Percentiles rank a stretch among this genome's conserved stretches.
Evolutionary conservation across 768 basidiomycete species (phyloP).

Genomic region (Russula vinacea): DNA sequence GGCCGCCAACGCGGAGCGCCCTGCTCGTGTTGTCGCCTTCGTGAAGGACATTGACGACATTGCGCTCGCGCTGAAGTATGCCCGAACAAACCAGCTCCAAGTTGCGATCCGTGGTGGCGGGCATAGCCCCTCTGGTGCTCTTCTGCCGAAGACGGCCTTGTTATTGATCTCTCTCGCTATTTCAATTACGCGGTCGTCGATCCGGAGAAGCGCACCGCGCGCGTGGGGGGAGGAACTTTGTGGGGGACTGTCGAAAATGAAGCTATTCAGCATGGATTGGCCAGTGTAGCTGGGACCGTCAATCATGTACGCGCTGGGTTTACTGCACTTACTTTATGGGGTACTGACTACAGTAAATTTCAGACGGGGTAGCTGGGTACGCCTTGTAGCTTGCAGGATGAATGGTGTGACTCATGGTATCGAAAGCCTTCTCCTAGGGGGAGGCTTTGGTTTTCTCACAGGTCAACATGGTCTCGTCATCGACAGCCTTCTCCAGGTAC

Average conservation of each 20-base stretch:
- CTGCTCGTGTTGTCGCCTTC: constrained; percentile 44
- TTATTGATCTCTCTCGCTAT: constrained; percentile 49
- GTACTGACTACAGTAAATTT: not conserved
- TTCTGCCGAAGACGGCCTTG: constrained; percentile 46
- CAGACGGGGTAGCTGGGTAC: constrained; percentile 54
- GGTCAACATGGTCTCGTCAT: constrained; percentile 43
- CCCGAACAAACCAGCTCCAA: constrained; percentile 38
- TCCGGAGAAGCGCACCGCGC: constrained; percentile 39
- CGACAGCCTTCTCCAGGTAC: constrained; percentile 45
- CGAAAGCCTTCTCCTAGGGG: constrained; percentile 48
- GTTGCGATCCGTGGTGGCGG: constrained; percentile 49
- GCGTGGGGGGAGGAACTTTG: constrained; percentile 47
- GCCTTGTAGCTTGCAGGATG: constrained; percentile 14
- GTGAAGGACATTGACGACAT: constrained; percentile 45
- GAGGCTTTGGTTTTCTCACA: constrained; percentile 54
- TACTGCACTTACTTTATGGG: not conserved
- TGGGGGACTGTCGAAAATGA: constrained; percentile 48
- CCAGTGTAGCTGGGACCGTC: constrained; percentile 48
- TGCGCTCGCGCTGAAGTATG: constrained; percentile 38
- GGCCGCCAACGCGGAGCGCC: constrained; percentile 42
- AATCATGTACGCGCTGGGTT: constrained; percentile 43
- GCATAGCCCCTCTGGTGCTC: constrained; percentile 46
- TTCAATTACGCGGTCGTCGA: constrained; percentile 42
- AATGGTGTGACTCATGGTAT: not conserved
- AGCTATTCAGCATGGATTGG: constrained; percentile 45